These are phyloP conservation scores for Fusarium humuli DNA, from an alignment of 2,329 filamentous ascomycete species.

Conservation along the genomic window DNA sequence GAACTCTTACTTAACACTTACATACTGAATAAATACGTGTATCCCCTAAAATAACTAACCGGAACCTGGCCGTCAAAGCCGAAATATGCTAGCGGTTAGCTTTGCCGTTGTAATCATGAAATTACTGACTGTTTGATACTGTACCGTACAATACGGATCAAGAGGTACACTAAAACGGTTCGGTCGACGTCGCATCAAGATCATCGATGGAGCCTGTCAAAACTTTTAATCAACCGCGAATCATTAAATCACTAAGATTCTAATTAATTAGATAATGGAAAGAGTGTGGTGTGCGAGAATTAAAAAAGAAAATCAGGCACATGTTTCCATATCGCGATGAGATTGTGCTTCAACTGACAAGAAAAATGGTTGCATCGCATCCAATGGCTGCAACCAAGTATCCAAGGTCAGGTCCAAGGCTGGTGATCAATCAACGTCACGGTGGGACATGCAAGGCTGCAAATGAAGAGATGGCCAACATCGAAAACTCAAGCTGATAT, in stretches of 20 bases:
- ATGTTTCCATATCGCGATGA: constrained; percentile 24
- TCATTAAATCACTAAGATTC: neutral
- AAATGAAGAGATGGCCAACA: constrained; percentile 3
- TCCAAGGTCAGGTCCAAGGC: constrained; percentile 10
- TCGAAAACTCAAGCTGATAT: constrained; percentile 29
- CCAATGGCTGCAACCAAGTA: neutral
- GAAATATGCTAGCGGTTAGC: neutral
- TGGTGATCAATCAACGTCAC: constrained; percentile 37
- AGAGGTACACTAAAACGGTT: constrained; percentile 4
- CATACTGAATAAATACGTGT: neutral
- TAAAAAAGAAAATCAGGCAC: constrained; percentile 15
- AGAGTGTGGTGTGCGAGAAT: constrained; percentile 21
- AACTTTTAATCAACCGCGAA: neutral
- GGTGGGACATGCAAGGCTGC: constrained; percentile 28
- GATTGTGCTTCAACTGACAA: neutral
- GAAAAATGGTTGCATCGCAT: neutral
- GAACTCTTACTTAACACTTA: constrained; percentile 21
- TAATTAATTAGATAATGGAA: neutral
- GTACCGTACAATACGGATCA: constrained; percentile 2
- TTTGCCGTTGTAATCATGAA: neutral
- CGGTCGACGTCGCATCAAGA: constrained; percentile 6
- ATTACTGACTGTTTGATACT: neutral
- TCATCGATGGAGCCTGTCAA: constrained; percentile 12
- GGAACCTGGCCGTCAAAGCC: neutral
- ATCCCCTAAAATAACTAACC: neutral